These are phyloP conservation scores for Paracorniculantispora psalliotae DNA, from an alignment of 2,329 filamentous ascomycete genomes.

Conservation along the genomic window DNA sequence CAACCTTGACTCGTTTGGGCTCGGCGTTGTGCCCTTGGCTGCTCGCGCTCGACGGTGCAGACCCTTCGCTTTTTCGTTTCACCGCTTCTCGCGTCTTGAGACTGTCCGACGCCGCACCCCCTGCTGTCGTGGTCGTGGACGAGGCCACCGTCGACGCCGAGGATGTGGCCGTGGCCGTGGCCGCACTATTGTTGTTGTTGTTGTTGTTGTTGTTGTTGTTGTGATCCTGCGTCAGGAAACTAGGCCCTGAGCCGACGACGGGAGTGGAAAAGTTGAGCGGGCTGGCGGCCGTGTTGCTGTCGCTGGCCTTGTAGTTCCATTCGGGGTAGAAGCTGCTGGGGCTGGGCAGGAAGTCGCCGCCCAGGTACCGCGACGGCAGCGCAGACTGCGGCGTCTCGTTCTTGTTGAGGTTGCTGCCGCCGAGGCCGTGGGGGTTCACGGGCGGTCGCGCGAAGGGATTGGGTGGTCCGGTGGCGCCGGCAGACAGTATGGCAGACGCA, in stretches of 20 bases:
- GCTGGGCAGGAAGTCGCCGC: slow-evolving; percentile 80
- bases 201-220: too few relatives aligned
- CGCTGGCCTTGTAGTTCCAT: slow-evolving; percentile 70
- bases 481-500: slow-evolving; percentile 77
- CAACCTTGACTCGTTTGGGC: slow-evolving; percentile 14
- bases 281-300: slow-evolving; percentile 84
- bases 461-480: slow-evolving; percentile 84
- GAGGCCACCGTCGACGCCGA: not conserved
- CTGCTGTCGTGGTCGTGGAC: not conserved
- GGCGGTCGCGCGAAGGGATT: slow-evolving; percentile 92
- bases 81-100: slow-evolving; percentile 4
- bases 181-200: too few relatives aligned
- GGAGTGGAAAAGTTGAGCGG: slow-evolving; percentile 92
- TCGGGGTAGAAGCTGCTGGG: slow-evolving; percentile 91
- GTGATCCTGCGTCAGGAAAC: slow-evolving; percentile 56
- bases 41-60: not conserved
- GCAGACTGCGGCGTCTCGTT: slow-evolving; percentile 79
- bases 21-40: not conserved
- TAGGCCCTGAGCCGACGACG: slow-evolving; percentile 55
- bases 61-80: slow-evolving; percentile 14
- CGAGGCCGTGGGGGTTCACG: slow-evolving; percentile 49
- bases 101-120: not conserved
- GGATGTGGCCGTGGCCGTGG: slow-evolving; percentile 15
- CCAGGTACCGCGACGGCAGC: slow-evolving; percentile 84
- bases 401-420: not conserved